phyloP scores from a whole-genome alignment of 192 early-diverging fungal species.

The Geranomyces michiganensis region DNA sequence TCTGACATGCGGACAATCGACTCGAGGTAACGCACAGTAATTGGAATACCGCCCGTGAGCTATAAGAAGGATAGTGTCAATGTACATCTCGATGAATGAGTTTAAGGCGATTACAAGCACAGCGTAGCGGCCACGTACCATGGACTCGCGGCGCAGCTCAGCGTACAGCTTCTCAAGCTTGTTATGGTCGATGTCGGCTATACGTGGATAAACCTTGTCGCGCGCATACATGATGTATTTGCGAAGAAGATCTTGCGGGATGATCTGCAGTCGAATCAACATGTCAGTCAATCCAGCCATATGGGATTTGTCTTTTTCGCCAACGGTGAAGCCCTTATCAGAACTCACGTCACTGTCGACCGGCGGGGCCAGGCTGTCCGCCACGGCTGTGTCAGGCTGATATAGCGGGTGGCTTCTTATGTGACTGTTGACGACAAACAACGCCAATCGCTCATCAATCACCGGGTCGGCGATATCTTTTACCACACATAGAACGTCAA shows the following conservation, averaged over 20 bases:
- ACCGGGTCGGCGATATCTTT: conserved; percentile 89
- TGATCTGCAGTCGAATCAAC: conserved; percentile 52
- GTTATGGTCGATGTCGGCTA: conserved; percentile 85
- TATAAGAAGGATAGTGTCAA: conserved; percentile 28
- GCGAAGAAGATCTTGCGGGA: conserved; percentile 72
- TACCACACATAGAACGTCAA: conserved; percentile 96
- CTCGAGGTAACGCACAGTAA: conserved; percentile 86
- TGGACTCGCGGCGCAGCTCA: conserved; percentile 88
- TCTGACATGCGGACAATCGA: conserved; percentile 81
- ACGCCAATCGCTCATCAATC: conserved; percentile 86
- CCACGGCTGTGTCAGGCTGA: conserved; percentile 44
- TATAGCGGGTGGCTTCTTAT: conserved; percentile 84
- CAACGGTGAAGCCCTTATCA: too few relatives aligned
- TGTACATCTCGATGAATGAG: not conserved
- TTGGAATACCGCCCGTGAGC: conserved; percentile 67
- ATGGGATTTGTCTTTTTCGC: not conserved
- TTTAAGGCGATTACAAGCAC: not conserved
- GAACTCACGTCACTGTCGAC: conserved; percentile 64
- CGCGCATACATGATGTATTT: conserved; percentile 89
- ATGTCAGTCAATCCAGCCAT: not conserved
- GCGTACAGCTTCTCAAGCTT: conserved; percentile 89
- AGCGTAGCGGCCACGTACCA: conserved; percentile 29
- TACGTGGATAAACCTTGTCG: conserved; percentile 74
- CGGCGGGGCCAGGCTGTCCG: conserved; percentile 36
- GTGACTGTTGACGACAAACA: conserved; percentile 93